Base-by-base conservation (phyloP, 129 eudicot genomes). In the Pulicaria dysenterica region DNA sequence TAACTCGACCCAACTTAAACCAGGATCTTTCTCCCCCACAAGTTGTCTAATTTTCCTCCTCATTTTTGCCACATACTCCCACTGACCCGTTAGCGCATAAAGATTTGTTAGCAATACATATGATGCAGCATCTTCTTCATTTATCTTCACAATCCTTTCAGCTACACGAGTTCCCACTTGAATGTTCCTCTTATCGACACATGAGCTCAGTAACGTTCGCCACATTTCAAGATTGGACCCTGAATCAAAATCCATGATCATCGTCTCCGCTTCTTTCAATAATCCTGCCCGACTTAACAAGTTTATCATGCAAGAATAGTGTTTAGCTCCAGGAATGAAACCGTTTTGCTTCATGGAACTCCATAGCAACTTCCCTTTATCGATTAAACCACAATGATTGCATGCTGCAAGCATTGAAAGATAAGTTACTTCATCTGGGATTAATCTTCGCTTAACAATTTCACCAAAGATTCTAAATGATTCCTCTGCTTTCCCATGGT, bases 1-100 rank as follows among this genome's bases (percentile, higher is more conserved):
- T 43, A 82, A 78, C 80, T 81, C 94, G 8, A 92, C 81, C 96
- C 96, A 89, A 74, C 98, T 92, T 14, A 89, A 64, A 14, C 94
- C 96, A 3, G 88, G 89, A 37, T 85, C 91, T 72, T 86, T 89
- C 42, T 84, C 91, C 66, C 82, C 50, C 72, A 72, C 17, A 56
- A 43, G 60, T 62, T 71, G 81, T 61, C 89, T 77, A 43, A 85
- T 73, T 66, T 76, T 89, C 78, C 77, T 86, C 81, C 96, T 83
- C 78, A 76, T 81, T 64, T 85, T 82, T 4, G 86, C 80, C 57
- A 92, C 96, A 40, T 73, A 79, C 12, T 82, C 85, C 98, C 97
- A 88, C 42, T 81, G 80, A n/a, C 86, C 88, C 14, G 68, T 69
- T 37, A 83, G 74, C 38, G 90, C 87, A 79, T 84, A 86, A 13